These are phyloP conservation scores for Exsudoporus floridanus DNA, from an alignment of 1,284 basidiomycete genomes.

Conservation along the genomic window DNA sequence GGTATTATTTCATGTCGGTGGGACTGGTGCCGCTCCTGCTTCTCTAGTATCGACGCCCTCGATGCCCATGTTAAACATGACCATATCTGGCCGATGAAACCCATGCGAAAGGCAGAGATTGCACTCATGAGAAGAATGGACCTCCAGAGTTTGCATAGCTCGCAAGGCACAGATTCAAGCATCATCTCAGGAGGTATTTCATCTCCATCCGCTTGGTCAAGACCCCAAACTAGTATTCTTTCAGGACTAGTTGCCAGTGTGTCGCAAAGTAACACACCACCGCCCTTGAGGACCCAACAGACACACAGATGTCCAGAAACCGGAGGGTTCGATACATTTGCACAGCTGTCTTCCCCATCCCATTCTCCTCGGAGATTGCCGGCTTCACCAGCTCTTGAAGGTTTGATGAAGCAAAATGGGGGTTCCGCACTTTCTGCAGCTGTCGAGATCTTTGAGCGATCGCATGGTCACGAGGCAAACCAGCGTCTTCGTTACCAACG, in stretches of 20 bases:
- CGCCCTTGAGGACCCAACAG: not conserved
- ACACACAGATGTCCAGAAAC: not conserved
- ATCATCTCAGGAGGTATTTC: slow-evolving; percentile 22
- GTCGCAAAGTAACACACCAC: not conserved
- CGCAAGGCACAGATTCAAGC: slow-evolving; percentile 12
- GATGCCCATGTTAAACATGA: slow-evolving; percentile 45
- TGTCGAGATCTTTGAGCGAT: slow-evolving; percentile 22
- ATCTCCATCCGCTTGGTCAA: not conserved
- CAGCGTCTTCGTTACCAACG: slow-evolving; percentile 2
- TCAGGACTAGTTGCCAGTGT: slow-evolving; percentile 10
- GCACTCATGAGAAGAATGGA: slow-evolving; percentile 33
- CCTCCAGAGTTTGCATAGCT: slow-evolving; percentile 39
- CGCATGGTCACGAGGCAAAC: slow-evolving; percentile 5
- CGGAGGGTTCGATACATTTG: slow-evolving; percentile 13
- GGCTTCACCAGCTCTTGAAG: slow-evolving; percentile 38
- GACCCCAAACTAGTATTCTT: slow-evolving; percentile 4
- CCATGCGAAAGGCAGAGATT: slow-evolving; percentile 34
- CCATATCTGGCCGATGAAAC: slow-evolving; percentile 43
- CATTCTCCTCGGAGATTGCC: slow-evolving; percentile 12
- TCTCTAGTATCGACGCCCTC: slow-evolving; percentile 40
- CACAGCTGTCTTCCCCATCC: slow-evolving; percentile 36
- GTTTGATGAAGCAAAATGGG: slow-evolving; percentile 10
- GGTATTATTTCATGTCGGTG: slow-evolving; percentile 40
- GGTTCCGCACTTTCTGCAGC: slow-evolving; percentile 13
- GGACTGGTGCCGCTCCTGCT: slow-evolving; percentile 49